Conservation (phyloP, 2,329 filamentous ascomycete species). For the Alternaria sp. region DNA sequence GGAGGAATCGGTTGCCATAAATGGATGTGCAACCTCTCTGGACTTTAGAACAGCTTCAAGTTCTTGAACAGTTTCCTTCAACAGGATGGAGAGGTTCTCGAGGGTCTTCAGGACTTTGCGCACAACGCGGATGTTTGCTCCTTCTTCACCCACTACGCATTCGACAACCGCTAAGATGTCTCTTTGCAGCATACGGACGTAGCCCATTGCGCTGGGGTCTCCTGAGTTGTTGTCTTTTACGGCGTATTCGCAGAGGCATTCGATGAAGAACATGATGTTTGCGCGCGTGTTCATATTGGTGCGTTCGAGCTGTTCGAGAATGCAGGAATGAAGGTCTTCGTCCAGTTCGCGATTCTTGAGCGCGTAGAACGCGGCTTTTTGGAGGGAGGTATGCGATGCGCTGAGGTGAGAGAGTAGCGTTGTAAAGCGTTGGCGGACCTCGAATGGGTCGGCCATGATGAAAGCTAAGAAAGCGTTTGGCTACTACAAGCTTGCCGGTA, state of each 20-base stretch:
- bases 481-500: background rate
- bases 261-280: conserved; percentile 99
- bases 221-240: conserved; percentile 76
- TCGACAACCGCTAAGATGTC: conserved; percentile 93
- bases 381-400: conserved; percentile 85
- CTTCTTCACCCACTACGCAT: conserved; percentile 89
- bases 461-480: background rate
- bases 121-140: conserved; percentile 90
- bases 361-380: conserved; percentile 94
- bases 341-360: conserved; percentile 94
- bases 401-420: conserved; percentile 88
- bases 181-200: conserved; percentile 92
- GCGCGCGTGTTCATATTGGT: conserved; percentile 97
- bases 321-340: conserved; percentile 97
- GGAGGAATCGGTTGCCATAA: conserved; percentile 19
- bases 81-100: conserved; percentile 75
- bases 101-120: conserved; percentile 79
- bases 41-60: conserved; percentile 86
- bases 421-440: conserved; percentile 98
- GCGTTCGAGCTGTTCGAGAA: conserved; percentile 92
- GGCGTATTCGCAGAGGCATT: conserved; percentile 89
- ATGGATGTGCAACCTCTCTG: conserved; percentile 64
- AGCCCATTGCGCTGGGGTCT: conserved; percentile 72
- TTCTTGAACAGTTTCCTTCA: conserved; percentile 77
- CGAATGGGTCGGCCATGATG: conserved; percentile 86